Percentiles rank a stretch among this genome's conserved stretches.
These are phyloP conservation scores for Filosporella fistucella DNA, from an alignment of 495 filamentous ascomycete species.

Conservation along the genomic window DNA sequence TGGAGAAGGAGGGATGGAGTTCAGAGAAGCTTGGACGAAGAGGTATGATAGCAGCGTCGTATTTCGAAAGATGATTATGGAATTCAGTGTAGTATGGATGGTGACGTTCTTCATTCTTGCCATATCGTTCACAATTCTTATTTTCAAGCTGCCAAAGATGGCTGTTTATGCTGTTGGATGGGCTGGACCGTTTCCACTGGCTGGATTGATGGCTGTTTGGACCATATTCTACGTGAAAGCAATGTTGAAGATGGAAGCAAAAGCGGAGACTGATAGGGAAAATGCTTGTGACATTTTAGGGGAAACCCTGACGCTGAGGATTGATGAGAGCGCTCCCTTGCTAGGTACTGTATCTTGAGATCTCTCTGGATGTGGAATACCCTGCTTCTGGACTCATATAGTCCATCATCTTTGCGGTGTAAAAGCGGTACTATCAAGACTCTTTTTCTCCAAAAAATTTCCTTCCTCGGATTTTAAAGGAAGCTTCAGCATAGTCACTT, in stretches of 20 bases:
- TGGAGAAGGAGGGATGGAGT: slow-evolving; percentile 13
- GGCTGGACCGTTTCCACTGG: slow-evolving; percentile 17
- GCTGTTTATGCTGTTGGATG: slow-evolving; percentile 20
- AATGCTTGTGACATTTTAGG: neutral
- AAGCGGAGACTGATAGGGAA: slow-evolving; percentile 1
- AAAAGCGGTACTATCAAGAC: too few species aligned
- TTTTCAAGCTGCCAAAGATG: slow-evolving; percentile 9
- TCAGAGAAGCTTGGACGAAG: slow-evolving; percentile 11
- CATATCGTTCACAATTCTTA: slow-evolving; percentile 4
- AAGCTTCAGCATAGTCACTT: too few species aligned
- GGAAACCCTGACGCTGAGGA: too few species aligned
- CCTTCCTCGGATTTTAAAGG: too few species aligned
- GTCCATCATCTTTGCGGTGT: too few species aligned
- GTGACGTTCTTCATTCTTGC: slow-evolving; percentile 12
- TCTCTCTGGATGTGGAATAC: too few species aligned
- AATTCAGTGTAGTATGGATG: slow-evolving; percentile 17
- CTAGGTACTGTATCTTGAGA: too few species aligned
- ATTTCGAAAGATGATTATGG: slow-evolving; percentile 17
- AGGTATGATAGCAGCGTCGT: slow-evolving; percentile 15
- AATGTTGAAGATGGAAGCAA: slow-evolving; percentile 8
- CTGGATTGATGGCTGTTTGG: slow-evolving; percentile 12
- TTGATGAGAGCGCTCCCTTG: too few species aligned
- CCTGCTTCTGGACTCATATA: too few species aligned
- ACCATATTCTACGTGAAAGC: slow-evolving; percentile 17
- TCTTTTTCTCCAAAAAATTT: too few species aligned